These are phyloP conservation scores for Fusarium sp. DNA, from an alignment of 2,329 filamentous ascomycete genomes.

Conservation along the genomic window DNA sequence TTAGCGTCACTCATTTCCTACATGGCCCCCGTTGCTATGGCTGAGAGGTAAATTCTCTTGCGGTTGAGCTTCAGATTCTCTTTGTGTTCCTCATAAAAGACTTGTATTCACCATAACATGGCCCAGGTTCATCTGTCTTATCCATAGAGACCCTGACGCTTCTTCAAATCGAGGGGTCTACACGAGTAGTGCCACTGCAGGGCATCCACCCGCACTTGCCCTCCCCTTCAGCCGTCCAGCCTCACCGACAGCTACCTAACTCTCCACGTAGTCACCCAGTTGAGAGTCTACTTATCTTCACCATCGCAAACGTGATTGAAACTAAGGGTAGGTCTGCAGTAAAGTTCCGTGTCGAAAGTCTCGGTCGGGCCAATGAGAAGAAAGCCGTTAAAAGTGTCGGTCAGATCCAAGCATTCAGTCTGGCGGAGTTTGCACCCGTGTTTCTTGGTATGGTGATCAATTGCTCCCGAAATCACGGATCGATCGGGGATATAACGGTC, in stretches of 20 bases:
- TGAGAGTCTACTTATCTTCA: not conserved
- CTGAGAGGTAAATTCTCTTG: no score
- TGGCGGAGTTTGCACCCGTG: accelerated
- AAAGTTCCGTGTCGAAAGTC: not conserved
- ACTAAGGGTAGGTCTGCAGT: not conserved
- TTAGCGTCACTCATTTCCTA: no score
- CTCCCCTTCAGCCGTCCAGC: not conserved
- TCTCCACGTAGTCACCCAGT: no score
- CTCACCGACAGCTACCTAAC: no score
- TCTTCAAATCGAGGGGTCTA: not conserved
- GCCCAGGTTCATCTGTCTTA: no score
- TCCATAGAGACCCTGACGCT: no score
- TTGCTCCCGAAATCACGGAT: not conserved
- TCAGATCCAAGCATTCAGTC: not conserved
- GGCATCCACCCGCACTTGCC: not conserved
- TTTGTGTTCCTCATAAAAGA: no score
- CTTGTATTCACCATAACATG: no score
- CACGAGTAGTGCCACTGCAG: not conserved
- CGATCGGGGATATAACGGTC: not conserved
- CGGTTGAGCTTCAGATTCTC: no score
- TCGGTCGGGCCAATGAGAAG: not conserved
- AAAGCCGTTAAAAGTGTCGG: not conserved
- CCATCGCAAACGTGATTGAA: not conserved
- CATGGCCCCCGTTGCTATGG: no score
- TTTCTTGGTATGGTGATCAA: not conserved